These are phyloP conservation scores for Penicillium parvum DNA, from an alignment of 495 filamentous ascomycete species.

Conservation along the genomic window DNA sequence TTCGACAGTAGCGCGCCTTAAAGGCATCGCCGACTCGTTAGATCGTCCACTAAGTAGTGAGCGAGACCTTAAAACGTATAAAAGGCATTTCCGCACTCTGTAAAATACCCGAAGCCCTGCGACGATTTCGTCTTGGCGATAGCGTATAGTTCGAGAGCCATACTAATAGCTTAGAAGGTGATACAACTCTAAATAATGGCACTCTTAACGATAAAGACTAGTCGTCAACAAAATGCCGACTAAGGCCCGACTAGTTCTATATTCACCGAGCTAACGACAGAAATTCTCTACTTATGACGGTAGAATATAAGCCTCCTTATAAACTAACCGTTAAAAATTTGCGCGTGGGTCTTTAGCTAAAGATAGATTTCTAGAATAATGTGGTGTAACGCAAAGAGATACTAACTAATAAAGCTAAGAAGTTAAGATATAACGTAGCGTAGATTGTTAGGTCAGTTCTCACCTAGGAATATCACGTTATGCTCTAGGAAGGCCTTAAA, in stretches of 20 bases:
- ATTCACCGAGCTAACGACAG: constrained; percentile 21
- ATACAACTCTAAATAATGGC: constrained; percentile 1
- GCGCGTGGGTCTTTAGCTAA: constrained; percentile 23
- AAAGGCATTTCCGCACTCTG: constrained; percentile 23
- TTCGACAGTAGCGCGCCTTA: constrained; percentile 1
- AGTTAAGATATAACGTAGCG: constrained; percentile 21
- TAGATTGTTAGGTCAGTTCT: constrained; percentile 9
- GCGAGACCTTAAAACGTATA: constrained; percentile 27
- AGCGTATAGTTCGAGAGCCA: constrained; percentile 29
- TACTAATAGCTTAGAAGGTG: constrained; percentile 21
- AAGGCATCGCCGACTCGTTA: not conserved
- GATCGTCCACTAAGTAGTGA: constrained; percentile 25
- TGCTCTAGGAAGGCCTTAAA: constrained; percentile 16
- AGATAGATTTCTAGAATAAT: constrained; percentile 21
- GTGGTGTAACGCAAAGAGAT: constrained; percentile 14
- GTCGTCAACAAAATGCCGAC: constrained; percentile 5
- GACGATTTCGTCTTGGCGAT: constrained; percentile 22
- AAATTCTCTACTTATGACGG: constrained; percentile 22
- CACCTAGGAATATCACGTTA: constrained; percentile 13
- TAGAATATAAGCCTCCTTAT: constrained; percentile 37
- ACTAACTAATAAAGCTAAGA: constrained; percentile 12
- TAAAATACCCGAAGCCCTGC: constrained; percentile 26
- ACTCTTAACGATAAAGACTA: not conserved
- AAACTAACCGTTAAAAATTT: constrained; percentile 32
- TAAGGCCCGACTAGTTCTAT: constrained; percentile 22